Base-by-base conservation (phyloP, 2,329 filamentous ascomycete genomes). In the Aspergillus texensis region DNA sequence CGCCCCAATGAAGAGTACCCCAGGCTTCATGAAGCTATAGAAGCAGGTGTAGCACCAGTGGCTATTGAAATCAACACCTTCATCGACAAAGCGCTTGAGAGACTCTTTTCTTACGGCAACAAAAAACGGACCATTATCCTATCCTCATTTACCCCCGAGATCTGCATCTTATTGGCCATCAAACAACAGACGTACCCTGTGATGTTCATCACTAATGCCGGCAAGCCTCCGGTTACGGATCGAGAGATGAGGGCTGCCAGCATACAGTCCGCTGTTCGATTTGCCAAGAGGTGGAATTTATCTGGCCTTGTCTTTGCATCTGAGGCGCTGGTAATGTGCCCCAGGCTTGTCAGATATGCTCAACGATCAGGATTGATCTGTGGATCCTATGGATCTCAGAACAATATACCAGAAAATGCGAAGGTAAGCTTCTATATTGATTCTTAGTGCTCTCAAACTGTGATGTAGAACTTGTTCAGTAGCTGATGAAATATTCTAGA, bases 41-140 rank as follows among this genome's bases (percentile, higher is more conserved):
- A 74, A 21, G 75, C 72, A 6, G 70, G 71, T 19, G 72, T 80
- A 4, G 74, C 75, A 9, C 72, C 76, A 0, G 66, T 77, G 54
- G 76, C 71, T 11, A 73, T 80, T 28, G 77, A 81, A 52, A 67
- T 79, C 52, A 81, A 82, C 62, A 73, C 70, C 19, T 80, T 77
- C 63, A 67, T 80, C 43, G 79, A 81, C 65, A 71, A 69, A 1
- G 74, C 76, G 26, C 74, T 81, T 1, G 66, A 71, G 8, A 69
- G 65, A 21, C 64, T 79, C n/a, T 70, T 68, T 55, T 63, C 61
- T 4, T 67, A 69, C 21, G 72, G 65, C 28, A 53, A 67, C 3
- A 57, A n/a, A 3, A 34, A 63, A 1, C 71, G 77, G 16, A 69
- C 58, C 1, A 80, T 80, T 34, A 72, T 80, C 16, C 57, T 75